phyloP scores from a whole-genome alignment of 2,329 filamentous ascomycete genomes.

The Cryphonectria naterciae region DNA sequence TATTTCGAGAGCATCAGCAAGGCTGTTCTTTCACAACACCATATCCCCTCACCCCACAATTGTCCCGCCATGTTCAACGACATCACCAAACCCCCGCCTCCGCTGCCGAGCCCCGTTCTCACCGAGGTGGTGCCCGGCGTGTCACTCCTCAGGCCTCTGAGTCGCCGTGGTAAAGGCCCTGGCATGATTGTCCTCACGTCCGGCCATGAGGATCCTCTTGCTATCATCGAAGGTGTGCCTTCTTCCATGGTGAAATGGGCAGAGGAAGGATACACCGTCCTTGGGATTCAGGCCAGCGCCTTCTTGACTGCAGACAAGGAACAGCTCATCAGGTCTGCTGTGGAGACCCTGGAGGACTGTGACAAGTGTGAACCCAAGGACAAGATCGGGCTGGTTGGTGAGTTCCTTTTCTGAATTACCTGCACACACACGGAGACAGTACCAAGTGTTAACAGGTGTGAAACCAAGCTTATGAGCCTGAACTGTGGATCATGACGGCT shows the following conservation, averaged over 20 bases:
- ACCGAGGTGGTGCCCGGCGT: constrained; percentile 19
- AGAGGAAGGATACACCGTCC: constrained; percentile 29
- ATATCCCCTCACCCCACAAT: background rate
- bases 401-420: background rate
- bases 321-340: constrained; percentile 12
- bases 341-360: constrained; percentile 18
- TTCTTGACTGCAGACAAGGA: constrained; percentile 5
- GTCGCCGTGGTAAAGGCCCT: constrained; percentile 36
- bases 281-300: constrained; percentile 25
- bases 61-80: constrained; percentile 22
- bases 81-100: constrained; percentile 27
- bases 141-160: constrained; percentile 32
- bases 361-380: constrained; percentile 29
- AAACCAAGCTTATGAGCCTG: constrained; percentile 27
- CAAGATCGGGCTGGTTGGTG: constrained; percentile 27
- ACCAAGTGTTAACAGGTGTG: background rate
- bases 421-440: background rate
- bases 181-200: constrained; percentile 34
- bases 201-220: constrained; percentile 24
- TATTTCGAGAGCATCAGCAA: background rate
- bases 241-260: constrained; percentile 28
- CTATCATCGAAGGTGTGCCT: constrained; percentile 23
- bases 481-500: constrained; percentile 21
- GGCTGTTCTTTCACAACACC: background rate
- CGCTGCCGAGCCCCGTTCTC: constrained; percentile 24